A percentile compares a stretch with the other conserved stretches of the same genome.
phyloP scores from a whole-genome alignment of 352 stramenopile genomes.

The Globisporangium spinosum region DNA sequence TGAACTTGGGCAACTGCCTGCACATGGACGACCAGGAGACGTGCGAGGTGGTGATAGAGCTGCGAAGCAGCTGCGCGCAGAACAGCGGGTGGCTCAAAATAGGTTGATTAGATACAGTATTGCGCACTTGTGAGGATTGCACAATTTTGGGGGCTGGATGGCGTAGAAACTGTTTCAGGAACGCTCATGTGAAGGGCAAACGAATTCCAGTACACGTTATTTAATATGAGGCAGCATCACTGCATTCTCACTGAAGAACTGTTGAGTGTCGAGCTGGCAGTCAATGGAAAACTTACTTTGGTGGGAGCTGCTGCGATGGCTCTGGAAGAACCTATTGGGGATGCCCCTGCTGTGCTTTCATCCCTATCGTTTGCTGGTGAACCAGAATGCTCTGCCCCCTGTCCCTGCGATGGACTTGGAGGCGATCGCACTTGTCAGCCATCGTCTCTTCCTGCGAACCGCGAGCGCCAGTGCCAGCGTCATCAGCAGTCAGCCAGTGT shows the following conservation, averaged over 20 bases:
- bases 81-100: slow-evolving; percentile 69
- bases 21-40: slow-evolving; percentile 68
- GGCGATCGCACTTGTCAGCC: neutral
- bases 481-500: slow-evolving; percentile 7
- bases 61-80: slow-evolving; percentile 40
- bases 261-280: neutral
- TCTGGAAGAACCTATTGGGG: neutral
- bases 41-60: slow-evolving; percentile 53
- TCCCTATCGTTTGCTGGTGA: neutral
- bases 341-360: neutral
- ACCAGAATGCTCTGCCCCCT: neutral
- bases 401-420: neutral
- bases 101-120: slow-evolving; percentile 14
- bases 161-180: neutral
- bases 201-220: neutral
- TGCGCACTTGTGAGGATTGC: neutral
- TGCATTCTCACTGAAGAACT: neutral
- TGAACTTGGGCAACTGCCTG: slow-evolving; percentile 50
- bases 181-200: neutral
- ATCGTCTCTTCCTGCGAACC: neutral
- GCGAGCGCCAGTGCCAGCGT: neutral
- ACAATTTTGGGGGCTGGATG: slow-evolving; percentile 2
- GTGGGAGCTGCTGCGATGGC: neutral
- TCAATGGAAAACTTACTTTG: neutral
- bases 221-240: neutral